Evolutionary conservation across 352 stramenopile genomes (phyloP).

Genomic region (Pythium angustatum): DNA sequence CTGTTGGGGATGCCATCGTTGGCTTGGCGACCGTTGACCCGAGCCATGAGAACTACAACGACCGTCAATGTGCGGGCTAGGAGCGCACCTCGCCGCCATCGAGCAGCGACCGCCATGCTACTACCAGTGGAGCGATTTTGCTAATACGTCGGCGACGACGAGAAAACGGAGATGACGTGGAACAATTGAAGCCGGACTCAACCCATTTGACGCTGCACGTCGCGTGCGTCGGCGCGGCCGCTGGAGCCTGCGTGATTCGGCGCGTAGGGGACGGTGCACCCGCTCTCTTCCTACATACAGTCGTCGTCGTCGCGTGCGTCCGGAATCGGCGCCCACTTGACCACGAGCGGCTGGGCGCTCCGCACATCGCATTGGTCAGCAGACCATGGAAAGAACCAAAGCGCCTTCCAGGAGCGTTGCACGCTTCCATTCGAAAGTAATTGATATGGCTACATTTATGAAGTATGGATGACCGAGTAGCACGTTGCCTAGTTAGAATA

Average conservation of each 20-base stretch:
- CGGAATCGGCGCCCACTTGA: not conserved
- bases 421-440: not conserved
- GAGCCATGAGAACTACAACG: not conserved
- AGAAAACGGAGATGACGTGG: too few species aligned
- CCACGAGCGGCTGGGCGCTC: too few species aligned
- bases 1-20: not conserved
- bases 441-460: slow-evolving; percentile 15
- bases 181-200: too few species aligned
- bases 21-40: not conserved
- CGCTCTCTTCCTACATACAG: not conserved
- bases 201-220: too few species aligned
- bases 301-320: not conserved
- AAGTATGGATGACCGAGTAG: too few species aligned
- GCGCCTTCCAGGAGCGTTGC: not conserved
- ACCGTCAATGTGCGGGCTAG: too few species aligned
- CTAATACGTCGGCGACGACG: not conserved
- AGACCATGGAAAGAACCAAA: too few species aligned
- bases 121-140: not conserved
- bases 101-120: not conserved
- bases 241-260: not conserved
- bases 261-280: not conserved
- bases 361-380: too few species aligned
- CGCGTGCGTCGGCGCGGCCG: too few species aligned
- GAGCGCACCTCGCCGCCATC: too few species aligned
- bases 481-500: too few species aligned